phyloP scores from a whole-genome alignment of 768 basidiomycete genomes.

The Trametes villosa region DNA sequence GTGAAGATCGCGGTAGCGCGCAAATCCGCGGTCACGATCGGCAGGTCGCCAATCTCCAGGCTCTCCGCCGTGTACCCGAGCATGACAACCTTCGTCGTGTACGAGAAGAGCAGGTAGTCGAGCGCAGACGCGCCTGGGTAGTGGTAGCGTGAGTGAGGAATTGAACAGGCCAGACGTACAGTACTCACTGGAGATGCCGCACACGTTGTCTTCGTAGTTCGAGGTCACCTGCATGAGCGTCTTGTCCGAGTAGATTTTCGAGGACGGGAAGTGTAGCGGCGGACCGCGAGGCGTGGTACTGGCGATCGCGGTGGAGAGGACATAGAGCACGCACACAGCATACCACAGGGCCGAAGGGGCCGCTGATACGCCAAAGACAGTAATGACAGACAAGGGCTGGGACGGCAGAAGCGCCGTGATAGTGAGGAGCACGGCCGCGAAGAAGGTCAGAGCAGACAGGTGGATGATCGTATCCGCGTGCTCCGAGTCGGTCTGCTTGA shows the following conservation, averaged over 20 bases:
- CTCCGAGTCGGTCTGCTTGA: slow-evolving; percentile 48
- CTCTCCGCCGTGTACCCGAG: slow-evolving; percentile 74
- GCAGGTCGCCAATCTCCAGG: slow-evolving; percentile 87
- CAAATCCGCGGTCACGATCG: slow-evolving; percentile 76
- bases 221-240: slow-evolving; percentile 62
- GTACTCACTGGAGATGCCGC: slow-evolving; percentile 55
- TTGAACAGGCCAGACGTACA: neutral
- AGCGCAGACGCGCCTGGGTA: slow-evolving; percentile 58
- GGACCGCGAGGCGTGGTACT: slow-evolving; percentile 72
- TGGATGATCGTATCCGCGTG: slow-evolving; percentile 54
- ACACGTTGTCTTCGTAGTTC: slow-evolving; percentile 74
- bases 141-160: neutral
- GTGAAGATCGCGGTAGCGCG: slow-evolving; percentile 66
- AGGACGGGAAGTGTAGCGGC: slow-evolving; percentile 70
- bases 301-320: slow-evolving; percentile 46
- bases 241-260: slow-evolving; percentile 76
- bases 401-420: slow-evolving; percentile 61
- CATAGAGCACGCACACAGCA: slow-evolving; percentile 53
- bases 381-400: slow-evolving; percentile 37
- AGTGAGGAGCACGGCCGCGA: slow-evolving; percentile 51
- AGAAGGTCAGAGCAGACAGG: slow-evolving; percentile 56
- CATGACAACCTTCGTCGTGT: slow-evolving; percentile 86
- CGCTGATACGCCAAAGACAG: slow-evolving; percentile 28
- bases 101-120: slow-evolving; percentile 78
- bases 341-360: slow-evolving; percentile 51